Evolutionary conservation across 163 green algal species (phyloP), one percentile per base, ranked within the genome.

Genomic region (Volvox carteri): DNA sequence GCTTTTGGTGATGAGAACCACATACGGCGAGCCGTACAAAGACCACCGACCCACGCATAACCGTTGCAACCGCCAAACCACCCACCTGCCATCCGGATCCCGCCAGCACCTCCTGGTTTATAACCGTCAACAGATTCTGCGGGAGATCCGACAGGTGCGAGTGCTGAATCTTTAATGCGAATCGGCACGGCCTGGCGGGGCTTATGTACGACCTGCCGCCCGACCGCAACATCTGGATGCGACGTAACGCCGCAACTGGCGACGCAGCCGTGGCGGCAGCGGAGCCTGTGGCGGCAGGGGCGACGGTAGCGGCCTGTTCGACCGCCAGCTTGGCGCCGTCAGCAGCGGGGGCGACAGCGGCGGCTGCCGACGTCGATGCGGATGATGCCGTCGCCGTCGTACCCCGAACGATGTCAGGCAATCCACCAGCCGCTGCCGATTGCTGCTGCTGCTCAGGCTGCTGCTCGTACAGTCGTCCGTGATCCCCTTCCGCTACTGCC

Each of bases 11-110:
- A n/a, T n/a, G n/a, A n/a, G n/a, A n/a, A n/a, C n/a, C n/a, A n/a
- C n/a, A n/a, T n/a, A n/a, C n/a, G n/a, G n/a, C n/a, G n/a, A n/a
- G n/a, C n/a, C n/a, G n/a, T n/a, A n/a, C n/a, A n/a, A n/a, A n/a
- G n/a, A n/a, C n/a, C n/a, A n/a, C n/a, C n/a, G n/a, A n/a, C n/a
- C n/a, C n/a, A n/a, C n/a, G n/a, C n/a, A n/a, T n/a, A n/a, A n/a
- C n/a, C n/a, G n/a, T n/a, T n/a, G n/a, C n/a, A n/a, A n/a, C n/a
- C n/a, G n/a, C n/a, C n/a, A n/a, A n/a, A n/a, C n/a, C 7, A 33
- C 73, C 44, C 78, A 86, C 78, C 78, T 86, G 79, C 79, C 79
- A 86, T 25, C 79, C 79, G 4, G 62, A 78, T 30, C 30, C n/a
- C 19, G 60, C 41, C 60, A 86, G 62, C 42, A 78, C 19, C 6